These are phyloP conservation scores for Thermomucor indicae-seudaticae DNA, from an alignment of 371 early-diverging fungal genomes.

Conservation along the genomic window DNA sequence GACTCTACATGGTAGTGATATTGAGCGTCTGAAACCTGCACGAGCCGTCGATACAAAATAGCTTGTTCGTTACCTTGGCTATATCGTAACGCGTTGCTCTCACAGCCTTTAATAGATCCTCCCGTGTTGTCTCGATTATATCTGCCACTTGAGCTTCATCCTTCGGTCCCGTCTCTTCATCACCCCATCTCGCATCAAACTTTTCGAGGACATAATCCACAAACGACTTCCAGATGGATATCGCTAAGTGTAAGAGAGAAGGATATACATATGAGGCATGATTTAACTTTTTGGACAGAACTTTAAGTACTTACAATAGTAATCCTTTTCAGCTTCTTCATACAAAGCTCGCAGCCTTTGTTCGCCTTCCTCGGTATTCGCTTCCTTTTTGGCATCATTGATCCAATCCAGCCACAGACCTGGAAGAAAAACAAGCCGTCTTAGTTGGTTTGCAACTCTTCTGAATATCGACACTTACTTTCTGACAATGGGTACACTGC, in stretches of 20 bases:
- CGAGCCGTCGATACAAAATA: no score
- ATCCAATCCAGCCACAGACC: slow-evolving; percentile 70
- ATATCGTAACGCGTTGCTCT: slow-evolving; percentile 46
- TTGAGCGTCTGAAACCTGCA: no score
- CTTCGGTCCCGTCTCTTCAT: slow-evolving; percentile 15
- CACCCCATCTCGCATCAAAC: slow-evolving; percentile 22
- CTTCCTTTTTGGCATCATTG: slow-evolving; percentile 43
- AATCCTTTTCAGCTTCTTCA: slow-evolving; percentile 47
- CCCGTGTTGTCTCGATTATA: slow-evolving; percentile 29
- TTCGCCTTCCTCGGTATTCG: slow-evolving; percentile 30
- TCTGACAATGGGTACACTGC: slow-evolving; percentile 56
- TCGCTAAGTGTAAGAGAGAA: slow-evolving; percentile 27
- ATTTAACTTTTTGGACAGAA: neutral
- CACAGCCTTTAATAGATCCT: slow-evolving; percentile 33
- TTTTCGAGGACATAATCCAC: slow-evolving; percentile 36
- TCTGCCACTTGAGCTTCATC: slow-evolving; percentile 13
- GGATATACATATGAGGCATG: neutral
- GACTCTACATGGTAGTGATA: slow-evolving; percentile 30
- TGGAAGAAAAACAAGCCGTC: slow-evolving; percentile 8
- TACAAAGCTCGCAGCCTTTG: slow-evolving; percentile 39
- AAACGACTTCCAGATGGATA: slow-evolving; percentile 56
- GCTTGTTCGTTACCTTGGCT: slow-evolving; percentile 21
- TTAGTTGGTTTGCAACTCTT: no score
- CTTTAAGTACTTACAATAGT: slow-evolving; percentile 46
- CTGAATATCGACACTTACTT: slow-evolving; percentile 26